phyloP scores from a whole-genome alignment of 495 filamentous ascomycete species.

The Aspergillus ellipticus region DNA sequence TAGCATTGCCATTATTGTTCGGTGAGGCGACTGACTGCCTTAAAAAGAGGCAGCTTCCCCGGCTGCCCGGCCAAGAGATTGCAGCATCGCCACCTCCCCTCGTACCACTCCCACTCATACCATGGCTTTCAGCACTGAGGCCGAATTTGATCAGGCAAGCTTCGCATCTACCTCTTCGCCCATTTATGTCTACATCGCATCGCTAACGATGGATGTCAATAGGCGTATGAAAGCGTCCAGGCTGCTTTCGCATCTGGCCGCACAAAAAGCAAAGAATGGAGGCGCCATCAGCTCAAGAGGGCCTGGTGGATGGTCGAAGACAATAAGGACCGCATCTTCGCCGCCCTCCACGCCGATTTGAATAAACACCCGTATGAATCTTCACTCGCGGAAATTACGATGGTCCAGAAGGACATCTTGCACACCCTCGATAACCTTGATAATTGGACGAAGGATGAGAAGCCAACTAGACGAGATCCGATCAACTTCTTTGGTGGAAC shows the following conservation, averaged over 20 bases:
- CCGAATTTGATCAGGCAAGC: slow-evolving; percentile 1
- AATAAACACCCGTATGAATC: background rate
- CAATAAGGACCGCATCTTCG: background rate
- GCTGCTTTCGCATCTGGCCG: background rate
- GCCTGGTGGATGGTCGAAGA: slow-evolving; percentile 3
- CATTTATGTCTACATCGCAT: background rate
- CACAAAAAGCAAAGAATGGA: background rate
- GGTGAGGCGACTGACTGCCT: no score
- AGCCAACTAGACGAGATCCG: background rate
- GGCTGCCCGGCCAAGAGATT: no score
- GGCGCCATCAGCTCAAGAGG: background rate
- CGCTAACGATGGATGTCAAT: background rate
- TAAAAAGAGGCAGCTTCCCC: no score
- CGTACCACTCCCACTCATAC: background rate
- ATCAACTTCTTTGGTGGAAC: background rate
- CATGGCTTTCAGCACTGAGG: background rate
- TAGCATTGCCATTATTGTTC: no score
- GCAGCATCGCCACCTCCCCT: no score
- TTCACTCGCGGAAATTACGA: background rate
- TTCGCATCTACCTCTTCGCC: background rate
- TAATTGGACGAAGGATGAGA: background rate
- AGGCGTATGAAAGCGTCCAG: background rate
- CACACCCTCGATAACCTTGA: background rate
- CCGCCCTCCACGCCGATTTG: background rate
- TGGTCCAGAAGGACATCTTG: background rate